Base-by-base conservation (phyloP, 306 rosid genomes). In the Prunus salicina region DNA sequence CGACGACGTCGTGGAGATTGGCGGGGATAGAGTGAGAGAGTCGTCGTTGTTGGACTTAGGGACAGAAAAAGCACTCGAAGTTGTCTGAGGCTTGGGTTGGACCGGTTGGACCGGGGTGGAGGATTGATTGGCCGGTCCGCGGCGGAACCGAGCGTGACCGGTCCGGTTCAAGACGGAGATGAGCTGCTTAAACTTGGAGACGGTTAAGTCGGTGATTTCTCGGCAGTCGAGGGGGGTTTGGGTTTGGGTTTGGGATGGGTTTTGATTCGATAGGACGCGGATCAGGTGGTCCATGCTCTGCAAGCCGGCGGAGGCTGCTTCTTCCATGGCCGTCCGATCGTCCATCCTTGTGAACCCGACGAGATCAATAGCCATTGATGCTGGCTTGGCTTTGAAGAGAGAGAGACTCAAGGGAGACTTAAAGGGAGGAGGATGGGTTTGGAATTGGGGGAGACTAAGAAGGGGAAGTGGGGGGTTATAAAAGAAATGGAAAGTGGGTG, bases 101-200 rank as follows among this genome's bases (percentile, higher is more conserved):
- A 30, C 55, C 32, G 56, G 58, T 8, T 63, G 77, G 47, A 58
- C 49, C 51, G 50, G 65, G 8, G 43, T 38, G 11, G 38, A 10
- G 25, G 62, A 22, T 64, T 24, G 69, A 14, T 19, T 12, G 3
- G 85, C 63, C 12, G 96, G 94, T 0, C 89, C 89, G 14, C 98
- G 96, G 50, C 98, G 98, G 78, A 93, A 93, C 1, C 98, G 86
- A 5, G 98, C 98, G 64, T 91, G 98, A 4, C 98, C 96, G 73
- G 95, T 91, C 50, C 98, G 88, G 82, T 88, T 86, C 8, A 93
- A 51, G 64, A 91, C 80, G 63, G 89, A 85, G 43, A 91, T 91
- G 50, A 91, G 82, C 7, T 83, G 86, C 67, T 88, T 93, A 78
- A 93, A 93, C 74, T 89, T 88, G 7, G 89, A 71, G 8, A 93